Conservation (phyloP, 352 stramenopile species). For the Phytophthora foliorum region DNA sequence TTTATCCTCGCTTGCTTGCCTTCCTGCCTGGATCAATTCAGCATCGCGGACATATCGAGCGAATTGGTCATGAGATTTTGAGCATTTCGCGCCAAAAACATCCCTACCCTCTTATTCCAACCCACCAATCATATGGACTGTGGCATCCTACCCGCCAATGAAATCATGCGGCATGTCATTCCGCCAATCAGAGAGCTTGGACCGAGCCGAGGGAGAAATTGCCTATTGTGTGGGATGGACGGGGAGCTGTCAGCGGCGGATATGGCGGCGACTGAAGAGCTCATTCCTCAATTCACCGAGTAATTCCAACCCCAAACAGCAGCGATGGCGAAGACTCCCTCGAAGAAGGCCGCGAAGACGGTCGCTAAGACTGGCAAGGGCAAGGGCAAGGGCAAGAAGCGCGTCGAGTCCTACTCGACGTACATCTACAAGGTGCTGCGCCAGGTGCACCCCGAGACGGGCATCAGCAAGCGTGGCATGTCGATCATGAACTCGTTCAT, state of each 20-base stretch:
- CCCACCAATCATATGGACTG: constrained; percentile 15
- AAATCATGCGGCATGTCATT: background rate
- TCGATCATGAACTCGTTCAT: constrained; percentile 99
- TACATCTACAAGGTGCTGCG: constrained; percentile 96
- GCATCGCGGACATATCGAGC: too few species aligned
- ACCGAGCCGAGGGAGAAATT: constrained; percentile 34
- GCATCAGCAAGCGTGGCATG: constrained; percentile 98
- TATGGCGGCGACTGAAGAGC: background rate
- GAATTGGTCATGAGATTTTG: too few species aligned
- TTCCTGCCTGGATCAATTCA: background rate
- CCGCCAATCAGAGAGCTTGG: constrained; percentile 25
- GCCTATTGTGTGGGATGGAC: constrained; percentile 24
- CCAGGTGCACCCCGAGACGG: constrained; percentile 97
- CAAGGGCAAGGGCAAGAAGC: constrained; percentile 91
- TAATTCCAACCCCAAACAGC: constrained; percentile 37
- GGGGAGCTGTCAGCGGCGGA: constrained; percentile 1
- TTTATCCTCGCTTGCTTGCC: background rate
- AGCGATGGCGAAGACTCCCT: constrained; percentile 96
- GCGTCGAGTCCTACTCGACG: constrained; percentile 90
- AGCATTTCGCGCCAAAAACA: constrained; percentile 47
- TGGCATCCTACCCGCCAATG: constrained; percentile 19
- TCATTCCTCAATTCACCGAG: constrained; percentile 49
- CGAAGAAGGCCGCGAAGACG: constrained; percentile 93
- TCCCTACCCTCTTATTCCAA: constrained; percentile 12
- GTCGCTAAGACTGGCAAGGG: constrained; percentile 80